A percentile compares a stretch with the other conserved stretches of the same genome.
Evolutionary conservation across 2,329 filamentous ascomycete species (phyloP).

Genomic region (Paramyrothecium roridum): DNA sequence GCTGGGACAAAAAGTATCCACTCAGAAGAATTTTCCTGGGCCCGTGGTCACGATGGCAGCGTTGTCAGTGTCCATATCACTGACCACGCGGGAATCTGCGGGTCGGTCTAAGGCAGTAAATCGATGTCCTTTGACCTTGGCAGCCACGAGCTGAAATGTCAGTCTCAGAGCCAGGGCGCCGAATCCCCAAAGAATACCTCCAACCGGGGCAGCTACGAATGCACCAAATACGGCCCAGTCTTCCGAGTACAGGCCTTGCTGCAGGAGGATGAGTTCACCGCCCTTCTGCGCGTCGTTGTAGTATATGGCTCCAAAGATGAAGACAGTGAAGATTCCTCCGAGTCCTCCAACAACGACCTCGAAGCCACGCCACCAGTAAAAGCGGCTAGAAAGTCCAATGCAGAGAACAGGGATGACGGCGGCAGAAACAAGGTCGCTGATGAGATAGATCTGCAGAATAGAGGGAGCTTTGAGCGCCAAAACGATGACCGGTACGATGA

Average conservation of each 20-base stretch:
- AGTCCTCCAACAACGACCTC: constrained; percentile 77
- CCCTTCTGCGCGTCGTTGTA: constrained; percentile 64
- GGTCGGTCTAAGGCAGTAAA: constrained; percentile 67
- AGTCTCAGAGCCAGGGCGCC: constrained; percentile 60
- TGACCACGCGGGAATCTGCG: constrained; percentile 13
- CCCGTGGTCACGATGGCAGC: constrained; percentile 18
- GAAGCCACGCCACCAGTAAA: constrained; percentile 77
- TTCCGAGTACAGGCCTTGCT: constrained; percentile 69
- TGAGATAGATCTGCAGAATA: constrained; percentile 78
- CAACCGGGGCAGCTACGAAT: constrained; percentile 76
- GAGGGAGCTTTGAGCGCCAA: constrained; percentile 71
- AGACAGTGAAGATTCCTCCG: constrained; percentile 75
- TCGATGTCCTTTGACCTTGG: constrained; percentile 54
- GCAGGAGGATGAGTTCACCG: constrained; percentile 66
- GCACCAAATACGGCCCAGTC: constrained; percentile 84
- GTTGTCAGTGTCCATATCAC: constrained; percentile 22
- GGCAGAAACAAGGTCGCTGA: constrained; percentile 76
- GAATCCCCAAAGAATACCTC: constrained; percentile 69
- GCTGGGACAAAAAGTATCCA: background rate
- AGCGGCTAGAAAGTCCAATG: constrained; percentile 65
- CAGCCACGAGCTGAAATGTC: constrained; percentile 51
- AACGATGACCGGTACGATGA: constrained; percentile 73
- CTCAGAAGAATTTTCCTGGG: constrained; percentile 52
- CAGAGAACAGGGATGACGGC: constrained; percentile 72
- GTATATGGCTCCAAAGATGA: constrained; percentile 77